Evolutionary conservation across 257 asterid species (phyloP).

Genomic region (Cruciata laevipes): DNA sequence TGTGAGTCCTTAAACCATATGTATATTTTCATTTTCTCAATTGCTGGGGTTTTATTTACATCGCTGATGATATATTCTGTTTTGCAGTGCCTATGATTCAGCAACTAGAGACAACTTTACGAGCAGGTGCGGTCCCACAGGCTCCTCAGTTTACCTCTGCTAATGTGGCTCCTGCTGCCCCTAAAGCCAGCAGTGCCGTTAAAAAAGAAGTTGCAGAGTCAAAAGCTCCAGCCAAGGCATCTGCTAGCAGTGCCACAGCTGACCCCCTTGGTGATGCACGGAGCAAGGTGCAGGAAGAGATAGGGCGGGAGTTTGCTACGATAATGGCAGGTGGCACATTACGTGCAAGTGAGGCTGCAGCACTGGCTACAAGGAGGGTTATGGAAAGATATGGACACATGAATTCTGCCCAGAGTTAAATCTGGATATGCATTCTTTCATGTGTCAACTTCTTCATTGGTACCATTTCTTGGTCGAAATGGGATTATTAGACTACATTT

Average conservation of each 20-base stretch:
- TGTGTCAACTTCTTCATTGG: background rate
- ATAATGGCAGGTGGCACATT: conserved; percentile 86
- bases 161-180: conserved; percentile 21
- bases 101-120: conserved; percentile 63
- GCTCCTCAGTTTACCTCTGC: conserved; percentile 63
- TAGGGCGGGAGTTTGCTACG: conserved; percentile 70
- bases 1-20: conserved; percentile 36
- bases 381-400: conserved; percentile 69
- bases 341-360: conserved; percentile 96
- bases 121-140: conserved; percentile 83
- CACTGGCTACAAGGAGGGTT: conserved; percentile 81
- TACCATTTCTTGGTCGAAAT: conserved; percentile 6
- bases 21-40: background rate
- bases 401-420: conserved; percentile 51
- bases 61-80: background rate
- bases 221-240: conserved; percentile 18
- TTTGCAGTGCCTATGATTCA: conserved; percentile 91
- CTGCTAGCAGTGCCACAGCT: conserved; percentile 18
- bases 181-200: conserved; percentile 15
- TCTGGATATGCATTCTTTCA: background rate
- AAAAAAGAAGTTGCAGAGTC: conserved; percentile 15
- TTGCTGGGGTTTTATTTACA: background rate
- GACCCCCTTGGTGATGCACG: conserved; percentile 81
- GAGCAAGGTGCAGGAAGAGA: conserved; percentile 79
- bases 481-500: background rate